Base-by-base conservation (phyloP, 768 basidiomycete genomes). In the Royoungia palumana region DNA sequence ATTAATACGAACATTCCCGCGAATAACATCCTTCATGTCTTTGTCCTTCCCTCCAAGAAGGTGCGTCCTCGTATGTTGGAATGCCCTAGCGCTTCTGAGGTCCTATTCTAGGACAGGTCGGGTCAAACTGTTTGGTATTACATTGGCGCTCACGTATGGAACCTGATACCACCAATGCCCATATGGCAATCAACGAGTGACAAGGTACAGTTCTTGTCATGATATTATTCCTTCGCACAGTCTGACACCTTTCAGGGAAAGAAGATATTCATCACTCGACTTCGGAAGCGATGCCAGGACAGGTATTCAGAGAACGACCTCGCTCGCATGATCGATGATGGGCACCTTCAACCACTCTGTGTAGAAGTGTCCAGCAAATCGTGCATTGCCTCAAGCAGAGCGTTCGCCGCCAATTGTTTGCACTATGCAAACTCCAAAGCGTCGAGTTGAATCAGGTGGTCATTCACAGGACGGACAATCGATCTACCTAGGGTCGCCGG, bases 111-210 rank as follows among this genome's bases (percentile, higher is more conserved):
- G 76, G 68, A 69, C 34, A 63, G 50, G 27, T 6, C 58, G 1
- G 50, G 51, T 7, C 51, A 57, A 35, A 49, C 34, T 11, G 16
- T 49, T 1, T 80, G 79, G 80, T 77, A 62, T 51, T 81, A 79
- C 49, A 67, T 81, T 21, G 79, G 79, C 13, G 73, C 70, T n/a
- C 67, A 74, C 39, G 55, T 63, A n/a, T 81, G 78, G 77, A 60
- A 58, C 0, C 49, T 70, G 14, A 59, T 56, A 5, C 50, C 70
- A 8, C 46, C 65, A 22, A 46, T 55, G 32, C 49, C 57, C 7
- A 55, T 78, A 36, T 80, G 78, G 77, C 63, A 66, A 20, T 61
- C 59, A n/a, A 65, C 70, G 49, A 64, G 52, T 41, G 61, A 61
- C 39, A 67, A 58, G 59, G 77, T 75, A 58, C 63, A 32, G 32